These are phyloP conservation scores for Ailanthus altissimus DNA, from an alignment of 345 rosid genomes.

Conservation along the genomic window DNA sequence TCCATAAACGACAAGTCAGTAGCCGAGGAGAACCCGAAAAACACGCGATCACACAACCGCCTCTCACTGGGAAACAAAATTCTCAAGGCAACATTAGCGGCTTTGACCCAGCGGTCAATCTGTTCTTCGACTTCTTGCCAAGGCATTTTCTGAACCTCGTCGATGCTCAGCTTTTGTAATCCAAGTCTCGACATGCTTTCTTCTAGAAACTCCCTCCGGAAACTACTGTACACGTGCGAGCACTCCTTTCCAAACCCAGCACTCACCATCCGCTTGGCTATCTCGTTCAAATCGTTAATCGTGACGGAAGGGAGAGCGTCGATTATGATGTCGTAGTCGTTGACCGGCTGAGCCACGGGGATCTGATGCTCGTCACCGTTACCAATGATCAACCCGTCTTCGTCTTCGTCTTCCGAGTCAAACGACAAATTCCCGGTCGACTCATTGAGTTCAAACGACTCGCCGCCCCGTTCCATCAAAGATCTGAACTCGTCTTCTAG, in stretches of 20 bases:
- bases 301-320: constrained; percentile 87
- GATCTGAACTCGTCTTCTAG: constrained; percentile 74
- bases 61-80: constrained; percentile 94
- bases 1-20: constrained; percentile 92
- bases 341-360: constrained; percentile 79
- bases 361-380: constrained; percentile 45
- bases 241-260: constrained; percentile 78
- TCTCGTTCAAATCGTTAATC: constrained; percentile 76
- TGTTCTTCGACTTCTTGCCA: constrained; percentile 84
- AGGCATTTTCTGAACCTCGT: constrained; percentile 74
- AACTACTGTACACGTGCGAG: constrained; percentile 72
- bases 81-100: constrained; percentile 63
- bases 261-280: constrained; percentile 82
- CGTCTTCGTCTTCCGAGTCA: constrained; percentile 53
- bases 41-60: constrained; percentile 86
- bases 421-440: constrained; percentile 38
- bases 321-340: constrained; percentile 74
- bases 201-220: constrained; percentile 78
- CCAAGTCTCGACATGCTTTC: constrained; percentile 82
- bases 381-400: constrained; percentile 28
- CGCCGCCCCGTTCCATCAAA: constrained; percentile 74
- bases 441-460: constrained; percentile 51
- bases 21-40: constrained; percentile 62
- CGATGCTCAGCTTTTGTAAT: constrained; percentile 68
- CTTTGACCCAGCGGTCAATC: constrained; percentile 89